These are phyloP conservation scores for Aurifilum marmelostoma DNA, from an alignment of 2,329 filamentous ascomycete species.

Conservation along the genomic window DNA sequence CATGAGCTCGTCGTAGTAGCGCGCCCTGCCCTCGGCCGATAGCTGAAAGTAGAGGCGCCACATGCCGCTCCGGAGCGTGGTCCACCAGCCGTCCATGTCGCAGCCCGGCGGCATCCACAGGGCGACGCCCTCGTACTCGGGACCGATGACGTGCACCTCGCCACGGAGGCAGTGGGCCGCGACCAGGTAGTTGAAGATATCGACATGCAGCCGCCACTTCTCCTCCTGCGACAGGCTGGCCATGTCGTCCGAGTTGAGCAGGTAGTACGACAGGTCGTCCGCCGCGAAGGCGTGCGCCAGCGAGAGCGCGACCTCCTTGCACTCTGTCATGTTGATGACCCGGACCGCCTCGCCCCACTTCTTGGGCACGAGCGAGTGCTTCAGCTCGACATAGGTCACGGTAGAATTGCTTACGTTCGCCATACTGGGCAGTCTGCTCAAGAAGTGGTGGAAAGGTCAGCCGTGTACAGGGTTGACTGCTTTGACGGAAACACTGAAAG, in stretches of 20 bases:
- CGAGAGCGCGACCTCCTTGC: conserved; percentile 70
- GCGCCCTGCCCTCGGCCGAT: conserved; percentile 69
- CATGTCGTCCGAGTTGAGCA: conserved; percentile 72
- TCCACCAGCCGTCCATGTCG: conserved; percentile 74
- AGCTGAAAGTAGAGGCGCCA: conserved; percentile 79
- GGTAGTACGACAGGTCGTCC: conserved; percentile 75
- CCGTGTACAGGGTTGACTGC: too few species aligned
- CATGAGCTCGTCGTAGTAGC: conserved; percentile 78
- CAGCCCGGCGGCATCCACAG: conserved; percentile 79
- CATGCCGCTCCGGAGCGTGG: conserved; percentile 73
- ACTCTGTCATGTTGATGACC: conserved; percentile 66
- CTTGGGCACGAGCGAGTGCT: conserved; percentile 55
- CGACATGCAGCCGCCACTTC: conserved; percentile 76
- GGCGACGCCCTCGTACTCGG: conserved; percentile 76
- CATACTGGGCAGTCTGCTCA: conserved; percentile 43
- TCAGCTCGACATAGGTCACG: conserved; percentile 39
- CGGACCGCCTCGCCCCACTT: conserved; percentile 62
- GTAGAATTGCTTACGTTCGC: conserved; percentile 42
- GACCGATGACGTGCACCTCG: conserved; percentile 73
- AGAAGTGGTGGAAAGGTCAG: background rate
- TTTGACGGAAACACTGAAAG: too few species aligned
- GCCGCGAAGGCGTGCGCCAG: conserved; percentile 78
- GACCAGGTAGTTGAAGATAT: conserved; percentile 77
- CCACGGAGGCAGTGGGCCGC: conserved; percentile 77
- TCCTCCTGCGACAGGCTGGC: conserved; percentile 64